phyloP scores from a whole-genome alignment of 495 filamentous ascomycete genomes.

The Aspergillus carlsbadensis region DNA sequence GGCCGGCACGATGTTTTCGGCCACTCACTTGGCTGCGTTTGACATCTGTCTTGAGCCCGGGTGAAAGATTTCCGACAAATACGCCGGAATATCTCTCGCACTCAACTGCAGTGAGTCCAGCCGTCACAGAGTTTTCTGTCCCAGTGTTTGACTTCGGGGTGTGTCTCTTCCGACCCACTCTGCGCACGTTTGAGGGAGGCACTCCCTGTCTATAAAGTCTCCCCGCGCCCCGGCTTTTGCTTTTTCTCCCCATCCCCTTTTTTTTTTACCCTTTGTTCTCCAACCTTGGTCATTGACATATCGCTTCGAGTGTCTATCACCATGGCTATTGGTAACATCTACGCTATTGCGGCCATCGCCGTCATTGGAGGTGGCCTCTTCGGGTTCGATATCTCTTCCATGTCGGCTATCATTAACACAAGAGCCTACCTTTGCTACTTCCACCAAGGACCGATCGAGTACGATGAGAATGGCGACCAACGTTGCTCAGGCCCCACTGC shows the following conservation, averaged over 20 bases:
- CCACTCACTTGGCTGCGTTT: too few species aligned
- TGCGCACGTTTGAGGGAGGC: too few species aligned
- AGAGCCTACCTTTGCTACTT: conserved; percentile 62
- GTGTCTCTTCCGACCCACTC: too few species aligned
- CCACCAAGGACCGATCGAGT: conserved; percentile 42
- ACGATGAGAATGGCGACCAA: conserved; percentile 22
- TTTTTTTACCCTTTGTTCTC: conserved; percentile 6
- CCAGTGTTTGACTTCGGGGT: too few species aligned
- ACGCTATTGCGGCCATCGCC: conserved; percentile 71
- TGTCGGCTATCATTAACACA: conserved; percentile 71
- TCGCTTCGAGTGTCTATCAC: neutral
- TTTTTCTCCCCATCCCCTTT: neutral
- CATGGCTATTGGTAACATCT: conserved; percentile 60
- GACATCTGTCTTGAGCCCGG: too few species aligned
- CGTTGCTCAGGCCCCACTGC: conserved; percentile 49
- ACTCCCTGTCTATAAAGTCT: too few species aligned
- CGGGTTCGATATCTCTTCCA: conserved; percentile 80
- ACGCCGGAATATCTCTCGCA: too few species aligned
- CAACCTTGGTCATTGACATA: neutral
- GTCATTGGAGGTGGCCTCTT: conserved; percentile 80
- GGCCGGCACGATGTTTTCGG: too few species aligned
- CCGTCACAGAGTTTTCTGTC: too few species aligned
- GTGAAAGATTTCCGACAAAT: too few species aligned
- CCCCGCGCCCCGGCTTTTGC: too few species aligned
- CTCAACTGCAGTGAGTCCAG: too few species aligned